Evolutionary conservation across 2,329 filamentous ascomycete species (phyloP).

Genomic region (Ceratocystis lukuohia): DNA sequence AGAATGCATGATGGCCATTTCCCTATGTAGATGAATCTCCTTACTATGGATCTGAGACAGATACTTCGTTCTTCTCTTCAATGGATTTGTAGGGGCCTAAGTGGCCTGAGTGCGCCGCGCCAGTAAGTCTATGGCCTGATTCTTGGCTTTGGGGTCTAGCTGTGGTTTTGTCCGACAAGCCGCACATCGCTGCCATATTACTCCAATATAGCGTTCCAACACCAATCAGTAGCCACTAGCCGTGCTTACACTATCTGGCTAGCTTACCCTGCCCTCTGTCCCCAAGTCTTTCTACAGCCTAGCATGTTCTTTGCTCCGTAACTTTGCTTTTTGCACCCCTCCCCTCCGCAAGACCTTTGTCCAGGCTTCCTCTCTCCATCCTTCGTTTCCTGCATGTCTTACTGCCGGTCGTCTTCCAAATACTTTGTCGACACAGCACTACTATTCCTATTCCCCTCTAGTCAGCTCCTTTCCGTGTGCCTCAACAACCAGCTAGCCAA

Average conservation of each 20-base stretch:
- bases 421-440: neutral
- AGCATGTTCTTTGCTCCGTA: neutral
- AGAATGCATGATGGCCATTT: neutral
- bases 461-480: neutral
- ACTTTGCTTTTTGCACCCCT: neutral
- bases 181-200: conserved; percentile 1
- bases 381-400: neutral
- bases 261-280: neutral
- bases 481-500: neutral
- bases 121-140: neutral
- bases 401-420: neutral
- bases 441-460: neutral
- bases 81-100: neutral
- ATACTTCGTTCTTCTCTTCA: neutral
- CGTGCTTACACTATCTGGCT: neutral
- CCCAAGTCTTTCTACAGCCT: neutral
- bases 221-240: neutral
- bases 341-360: neutral
- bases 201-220: neutral
- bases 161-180: neutral
- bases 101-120: neutral
- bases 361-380: neutral
- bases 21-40: too few relatives aligned
- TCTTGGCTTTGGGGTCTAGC: neutral
- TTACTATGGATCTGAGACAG: neutral